phyloP scores from a whole-genome alignment of 2,329 filamentous ascomycete genomes.

The Neonectria ditissima region DNA sequence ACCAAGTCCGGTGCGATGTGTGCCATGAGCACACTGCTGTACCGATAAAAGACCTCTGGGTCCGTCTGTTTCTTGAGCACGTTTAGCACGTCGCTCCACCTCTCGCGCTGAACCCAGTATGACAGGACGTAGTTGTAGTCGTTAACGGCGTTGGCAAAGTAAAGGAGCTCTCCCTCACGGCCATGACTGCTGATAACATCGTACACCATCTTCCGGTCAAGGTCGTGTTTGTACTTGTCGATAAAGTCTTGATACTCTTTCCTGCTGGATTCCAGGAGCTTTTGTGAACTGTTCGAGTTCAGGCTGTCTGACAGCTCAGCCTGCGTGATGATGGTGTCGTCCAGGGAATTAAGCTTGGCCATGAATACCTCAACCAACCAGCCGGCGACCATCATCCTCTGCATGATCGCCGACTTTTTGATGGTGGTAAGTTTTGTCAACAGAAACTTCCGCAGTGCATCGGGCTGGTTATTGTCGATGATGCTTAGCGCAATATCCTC shows the following conservation, averaged over 20 bases:
- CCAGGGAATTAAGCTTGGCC: conserved; percentile 93
- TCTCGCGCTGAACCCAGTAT: conserved; percentile 97
- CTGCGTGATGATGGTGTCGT: conserved; percentile 92
- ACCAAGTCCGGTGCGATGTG: conserved; percentile 87
- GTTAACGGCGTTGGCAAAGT: conserved; percentile 87
- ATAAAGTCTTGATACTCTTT: conserved; percentile 92
- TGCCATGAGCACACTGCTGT: conserved; percentile 96
- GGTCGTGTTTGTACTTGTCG: conserved; percentile 83
- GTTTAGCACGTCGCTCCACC: conserved; percentile 86
- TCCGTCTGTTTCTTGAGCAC: conserved; percentile 95
- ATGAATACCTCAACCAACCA: conserved; percentile 98
- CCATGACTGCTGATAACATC: conserved; percentile 97
- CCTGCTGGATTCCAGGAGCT: conserved; percentile 76
- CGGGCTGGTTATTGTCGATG: conserved; percentile 89
- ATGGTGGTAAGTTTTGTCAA: conserved; percentile 83
- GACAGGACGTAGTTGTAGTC: conserved; percentile 96
- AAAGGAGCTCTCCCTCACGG: conserved; percentile 90
- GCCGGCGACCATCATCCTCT: conserved; percentile 92
- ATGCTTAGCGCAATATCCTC: conserved; percentile 94
- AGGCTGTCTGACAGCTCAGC: conserved; percentile 81
- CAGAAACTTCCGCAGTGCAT: conserved; percentile 91
- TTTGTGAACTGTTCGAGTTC: conserved; percentile 76
- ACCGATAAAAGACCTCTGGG: conserved; percentile 93
- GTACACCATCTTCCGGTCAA: conserved; percentile 93
- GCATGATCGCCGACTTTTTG: conserved; percentile 89